These are phyloP conservation scores for Talaromyces marneffei DNA, from an alignment of 2,329 filamentous ascomycete species.

Conservation along the genomic window DNA sequence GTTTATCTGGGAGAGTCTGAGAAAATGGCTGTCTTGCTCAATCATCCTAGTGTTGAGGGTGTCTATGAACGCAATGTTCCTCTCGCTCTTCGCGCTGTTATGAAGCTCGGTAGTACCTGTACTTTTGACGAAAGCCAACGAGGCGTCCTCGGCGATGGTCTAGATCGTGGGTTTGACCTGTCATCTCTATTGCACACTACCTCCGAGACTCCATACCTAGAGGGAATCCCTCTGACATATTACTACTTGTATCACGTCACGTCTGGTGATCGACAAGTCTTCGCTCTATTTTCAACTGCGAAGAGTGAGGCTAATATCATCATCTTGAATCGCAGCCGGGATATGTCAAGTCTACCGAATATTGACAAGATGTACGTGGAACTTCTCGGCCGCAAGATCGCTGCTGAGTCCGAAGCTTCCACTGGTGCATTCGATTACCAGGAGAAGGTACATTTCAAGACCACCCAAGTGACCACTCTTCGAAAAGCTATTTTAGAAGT, in stretches of 20 bases:
- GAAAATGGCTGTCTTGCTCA: constrained; percentile 76
- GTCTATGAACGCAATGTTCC: constrained; percentile 95
- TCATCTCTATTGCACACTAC: constrained; percentile 64
- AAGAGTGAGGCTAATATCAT: constrained; percentile 76
- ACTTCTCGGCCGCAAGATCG: constrained; percentile 58
- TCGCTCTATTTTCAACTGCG: constrained; percentile 83
- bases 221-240: constrained; percentile 68
- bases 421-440: constrained; percentile 83
- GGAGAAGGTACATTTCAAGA: constrained; percentile 77
- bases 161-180: constrained; percentile 92
- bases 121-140: constrained; percentile 87
- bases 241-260: constrained; percentile 90
- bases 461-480: constrained; percentile 79
- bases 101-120: constrained; percentile 84
- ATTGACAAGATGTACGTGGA: constrained; percentile 83
- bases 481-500: constrained; percentile 86
- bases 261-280: constrained; percentile 85
- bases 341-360: constrained; percentile 82
- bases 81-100: constrained; percentile 74
- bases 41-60: constrained; percentile 90
- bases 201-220: constrained; percentile 67
- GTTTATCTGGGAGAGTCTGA: constrained; percentile 78
- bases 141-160: constrained; percentile 82
- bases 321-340: constrained; percentile 75
- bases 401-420: constrained; percentile 64